Percentiles rank a stretch among this genome's conserved stretches.
Evolutionary conservation across 148 eudicot genomes (phyloP).

Genomic region (Amaranthus hypochondriacus): DNA sequence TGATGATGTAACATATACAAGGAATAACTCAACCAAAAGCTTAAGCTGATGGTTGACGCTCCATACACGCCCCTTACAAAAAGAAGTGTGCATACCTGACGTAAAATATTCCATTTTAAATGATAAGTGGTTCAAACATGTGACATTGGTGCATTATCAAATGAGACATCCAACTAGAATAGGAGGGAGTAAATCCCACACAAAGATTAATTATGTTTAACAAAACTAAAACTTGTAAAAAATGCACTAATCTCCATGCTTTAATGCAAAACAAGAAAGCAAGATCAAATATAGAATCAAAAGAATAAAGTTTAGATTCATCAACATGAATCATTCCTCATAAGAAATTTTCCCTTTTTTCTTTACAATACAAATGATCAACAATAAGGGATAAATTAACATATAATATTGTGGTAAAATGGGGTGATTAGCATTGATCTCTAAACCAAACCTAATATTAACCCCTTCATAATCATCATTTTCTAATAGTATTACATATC

Average conservation of each 20-base stretch:
- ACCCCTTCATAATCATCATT: slow-evolving; percentile 14
- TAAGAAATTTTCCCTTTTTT: slow-evolving; percentile 8
- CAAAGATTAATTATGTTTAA: background rate
- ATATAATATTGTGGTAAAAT: background rate
- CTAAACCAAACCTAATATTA: slow-evolving; percentile 3
- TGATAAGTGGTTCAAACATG: too few species aligned
- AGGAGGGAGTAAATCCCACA: too few species aligned
- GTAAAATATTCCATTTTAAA: too few species aligned
- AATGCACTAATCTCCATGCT: too few species aligned
- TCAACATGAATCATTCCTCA: slow-evolving; percentile 18
- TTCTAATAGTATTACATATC: slow-evolving; percentile 8
- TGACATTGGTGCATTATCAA: too few species aligned
- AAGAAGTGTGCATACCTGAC: too few species aligned
- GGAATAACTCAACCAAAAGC: too few species aligned
- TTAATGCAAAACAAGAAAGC: background rate
- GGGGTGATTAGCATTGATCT: slow-evolving; percentile 11
- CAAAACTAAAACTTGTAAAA: background rate
- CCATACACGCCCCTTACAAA: too few species aligned
- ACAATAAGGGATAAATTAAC: too few species aligned
- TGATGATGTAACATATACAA: too few species aligned
- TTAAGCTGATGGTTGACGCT: too few species aligned
- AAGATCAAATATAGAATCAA: background rate
- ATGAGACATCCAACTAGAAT: too few species aligned
- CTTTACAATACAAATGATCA: slow-evolving; percentile 22
- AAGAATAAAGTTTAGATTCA: background rate